A percentile compares a stretch with the other conserved stretches of the same genome.
phyloP scores from a whole-genome alignment of 116 monocot species.

The Thalassia testudinum region DNA sequence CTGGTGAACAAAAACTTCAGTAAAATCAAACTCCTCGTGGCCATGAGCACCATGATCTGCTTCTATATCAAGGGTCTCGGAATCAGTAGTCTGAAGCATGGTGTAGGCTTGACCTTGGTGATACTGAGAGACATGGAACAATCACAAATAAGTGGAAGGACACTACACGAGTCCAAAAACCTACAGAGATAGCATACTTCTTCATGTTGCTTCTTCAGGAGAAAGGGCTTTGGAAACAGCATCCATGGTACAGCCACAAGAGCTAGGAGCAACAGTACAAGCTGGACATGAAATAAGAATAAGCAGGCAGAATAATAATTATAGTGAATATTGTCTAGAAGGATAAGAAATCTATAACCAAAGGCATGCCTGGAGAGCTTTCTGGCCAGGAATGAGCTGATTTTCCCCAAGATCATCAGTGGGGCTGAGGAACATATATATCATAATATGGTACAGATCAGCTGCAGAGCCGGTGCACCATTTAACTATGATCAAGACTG shows the following conservation, averaged over 20 bases:
- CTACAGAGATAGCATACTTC: slow-evolving; percentile 32
- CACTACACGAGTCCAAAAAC: no score
- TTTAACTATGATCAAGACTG: slow-evolving; percentile 86
- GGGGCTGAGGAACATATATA: slow-evolving; percentile 98
- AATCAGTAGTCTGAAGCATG: slow-evolving; percentile 53
- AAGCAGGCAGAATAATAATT: background rate
- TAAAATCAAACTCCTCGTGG: slow-evolving; percentile 90
- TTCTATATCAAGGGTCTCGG: slow-evolving; percentile 43
- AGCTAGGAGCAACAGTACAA: slow-evolving; percentile 75
- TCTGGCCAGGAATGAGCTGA: slow-evolving; percentile 95
- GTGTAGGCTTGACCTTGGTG: slow-evolving; percentile 80
- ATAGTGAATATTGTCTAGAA: background rate
- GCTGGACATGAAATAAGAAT: slow-evolving; percentile 24
- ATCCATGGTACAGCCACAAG: slow-evolving; percentile 94
- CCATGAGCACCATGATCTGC: slow-evolving; percentile 36
- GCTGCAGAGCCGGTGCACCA: slow-evolving; percentile 99
- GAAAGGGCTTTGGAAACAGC: slow-evolving; percentile 94
- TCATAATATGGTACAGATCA: slow-evolving; percentile 99
- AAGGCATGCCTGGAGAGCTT: slow-evolving; percentile 44
- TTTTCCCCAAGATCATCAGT: slow-evolving; percentile 82
- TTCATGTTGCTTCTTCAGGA: slow-evolving; percentile 67
- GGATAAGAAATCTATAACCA: background rate
- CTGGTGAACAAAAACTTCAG: slow-evolving; percentile 97
- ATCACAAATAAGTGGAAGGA: no score
- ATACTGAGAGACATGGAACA: slow-evolving; percentile 35